Percentiles rank a stretch among this genome's conserved stretches.
Evolutionary conservation across 1,139 yeast species (phyloP).

Genomic region (Lodderomyces elongisporus): DNA sequence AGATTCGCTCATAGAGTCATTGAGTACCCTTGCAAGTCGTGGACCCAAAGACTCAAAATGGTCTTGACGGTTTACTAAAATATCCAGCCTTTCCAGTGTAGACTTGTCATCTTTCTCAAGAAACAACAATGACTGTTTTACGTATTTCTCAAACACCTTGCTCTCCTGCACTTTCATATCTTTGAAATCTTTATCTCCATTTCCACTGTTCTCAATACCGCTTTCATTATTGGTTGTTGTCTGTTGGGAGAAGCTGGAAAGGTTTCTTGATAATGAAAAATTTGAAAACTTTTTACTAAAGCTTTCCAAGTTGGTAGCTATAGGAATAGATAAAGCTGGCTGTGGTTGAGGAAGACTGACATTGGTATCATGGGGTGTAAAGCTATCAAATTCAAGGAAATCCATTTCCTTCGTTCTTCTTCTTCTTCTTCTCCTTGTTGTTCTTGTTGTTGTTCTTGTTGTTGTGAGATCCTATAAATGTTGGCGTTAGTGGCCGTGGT

Average conservation of each 20-base stretch:
- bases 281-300: constrained; percentile 33
- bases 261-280: constrained; percentile 27
- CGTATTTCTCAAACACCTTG: constrained; percentile 35
- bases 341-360: constrained; percentile 39
- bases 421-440: too few relatives aligned
- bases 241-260: constrained; percentile 22
- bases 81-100: constrained; percentile 4
- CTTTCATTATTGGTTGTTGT: constrained; percentile 3
- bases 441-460: too few relatives aligned
- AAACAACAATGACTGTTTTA: constrained; percentile 25
- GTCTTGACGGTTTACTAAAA: background rate
- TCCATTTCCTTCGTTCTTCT: too few relatives aligned
- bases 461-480: too few relatives aligned
- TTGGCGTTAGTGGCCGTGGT: too few relatives aligned
- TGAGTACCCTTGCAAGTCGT: constrained; percentile 49
- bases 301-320: constrained; percentile 36
- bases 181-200: too few relatives aligned
- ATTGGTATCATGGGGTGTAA: constrained; percentile 15
- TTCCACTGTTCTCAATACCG: background rate
- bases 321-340: constrained; percentile 42
- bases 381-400: constrained; percentile 40
- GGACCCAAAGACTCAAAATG: constrained; percentile 28
- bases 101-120: constrained; percentile 13
- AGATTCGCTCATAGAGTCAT: constrained; percentile 44
- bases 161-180: constrained; percentile 10